phyloP scores from a whole-genome alignment of 169 alveolate species.

The Eimeria acervulina region DNA sequence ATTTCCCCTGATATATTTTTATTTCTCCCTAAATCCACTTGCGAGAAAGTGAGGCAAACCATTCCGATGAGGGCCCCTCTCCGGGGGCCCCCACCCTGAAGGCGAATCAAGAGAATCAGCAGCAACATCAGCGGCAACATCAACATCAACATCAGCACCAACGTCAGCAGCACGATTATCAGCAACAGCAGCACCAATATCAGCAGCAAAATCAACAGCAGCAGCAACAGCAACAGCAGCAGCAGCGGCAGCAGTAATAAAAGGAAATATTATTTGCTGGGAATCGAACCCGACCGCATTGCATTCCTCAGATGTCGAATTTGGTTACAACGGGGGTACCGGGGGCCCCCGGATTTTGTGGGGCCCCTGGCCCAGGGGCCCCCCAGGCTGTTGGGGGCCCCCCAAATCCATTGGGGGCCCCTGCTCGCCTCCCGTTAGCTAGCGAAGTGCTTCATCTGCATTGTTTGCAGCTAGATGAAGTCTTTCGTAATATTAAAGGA shows the following conservation, averaged over 20 bases:
- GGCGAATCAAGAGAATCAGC: not conserved
- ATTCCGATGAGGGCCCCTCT: not conserved
- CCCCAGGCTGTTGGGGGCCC: not conserved
- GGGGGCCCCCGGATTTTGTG: no score
- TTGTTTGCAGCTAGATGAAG: not conserved
- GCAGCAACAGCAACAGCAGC: no score
- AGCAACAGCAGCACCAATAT: conserved; percentile 3
- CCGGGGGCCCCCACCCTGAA: conserved; percentile 29
- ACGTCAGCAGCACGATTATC: not conserved
- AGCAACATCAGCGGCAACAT: not conserved
- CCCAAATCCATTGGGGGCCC: no score
- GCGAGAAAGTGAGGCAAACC: not conserved
- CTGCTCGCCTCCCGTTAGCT: not conserved
- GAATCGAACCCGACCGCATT: no score
- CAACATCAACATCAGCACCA: not conserved
- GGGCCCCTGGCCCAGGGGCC: not conserved
- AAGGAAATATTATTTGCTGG: no score
- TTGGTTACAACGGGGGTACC: no score
- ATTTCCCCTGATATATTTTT: no score
- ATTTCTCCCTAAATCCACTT: no score
- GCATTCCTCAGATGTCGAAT: no score
- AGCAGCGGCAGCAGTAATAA: no score
- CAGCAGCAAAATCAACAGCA: not conserved
- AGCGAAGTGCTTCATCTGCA: conserved; percentile 12
- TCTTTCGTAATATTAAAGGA: not conserved